Percentiles rank a stretch among this genome's conserved stretches.
phyloP scores from a whole-genome alignment of 2,329 filamentous ascomycete genomes.

The Balansia obtecta region DNA sequence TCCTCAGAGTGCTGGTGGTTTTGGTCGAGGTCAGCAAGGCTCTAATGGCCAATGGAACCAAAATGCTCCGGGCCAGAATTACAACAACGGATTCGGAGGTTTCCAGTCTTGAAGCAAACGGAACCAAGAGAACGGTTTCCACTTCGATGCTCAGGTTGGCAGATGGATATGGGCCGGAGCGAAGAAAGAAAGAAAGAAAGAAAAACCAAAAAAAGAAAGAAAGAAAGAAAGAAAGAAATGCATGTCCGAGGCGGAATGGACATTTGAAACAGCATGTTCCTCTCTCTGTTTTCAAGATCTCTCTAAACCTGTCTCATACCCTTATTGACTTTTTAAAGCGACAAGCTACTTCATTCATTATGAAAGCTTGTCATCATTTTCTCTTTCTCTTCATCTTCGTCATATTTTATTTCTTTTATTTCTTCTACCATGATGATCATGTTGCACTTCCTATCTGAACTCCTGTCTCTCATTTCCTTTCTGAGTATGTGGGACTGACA shows the following conservation, averaged over 20 bases:
- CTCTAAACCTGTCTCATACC: slow-evolving; percentile 11
- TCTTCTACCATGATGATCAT: slow-evolving; percentile 2
- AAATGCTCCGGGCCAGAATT: slow-evolving; percentile 40
- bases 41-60: slow-evolving; percentile 44
- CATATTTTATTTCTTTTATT: slow-evolving; percentile 3
- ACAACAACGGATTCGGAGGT: slow-evolving; percentile 47
- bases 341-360: slow-evolving; percentile 10
- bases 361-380: slow-evolving; percentile 8
- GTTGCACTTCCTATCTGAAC: slow-evolving; percentile 2
- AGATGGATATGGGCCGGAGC: slow-evolving; percentile 3
- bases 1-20: slow-evolving; percentile 68
- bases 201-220: background rate
- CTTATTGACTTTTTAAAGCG: slow-evolving; percentile 9
- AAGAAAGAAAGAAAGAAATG: background rate
- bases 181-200: background rate
- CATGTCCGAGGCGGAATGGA: slow-evolving; percentile 7
- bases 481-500: slow-evolving; percentile 3
- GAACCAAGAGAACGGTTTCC: slow-evolving; percentile 1
- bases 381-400: slow-evolving; percentile 1
- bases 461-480: slow-evolving; percentile 3
- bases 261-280: slow-evolving; percentile 8
- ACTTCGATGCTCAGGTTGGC: slow-evolving; percentile 2
- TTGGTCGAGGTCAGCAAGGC: slow-evolving; percentile 60
- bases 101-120: slow-evolving; percentile 43
- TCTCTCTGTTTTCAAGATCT: slow-evolving; percentile 9